phyloP scores from a whole-genome alignment of 306 rosid genomes.

The Quercus parvula region DNA sequence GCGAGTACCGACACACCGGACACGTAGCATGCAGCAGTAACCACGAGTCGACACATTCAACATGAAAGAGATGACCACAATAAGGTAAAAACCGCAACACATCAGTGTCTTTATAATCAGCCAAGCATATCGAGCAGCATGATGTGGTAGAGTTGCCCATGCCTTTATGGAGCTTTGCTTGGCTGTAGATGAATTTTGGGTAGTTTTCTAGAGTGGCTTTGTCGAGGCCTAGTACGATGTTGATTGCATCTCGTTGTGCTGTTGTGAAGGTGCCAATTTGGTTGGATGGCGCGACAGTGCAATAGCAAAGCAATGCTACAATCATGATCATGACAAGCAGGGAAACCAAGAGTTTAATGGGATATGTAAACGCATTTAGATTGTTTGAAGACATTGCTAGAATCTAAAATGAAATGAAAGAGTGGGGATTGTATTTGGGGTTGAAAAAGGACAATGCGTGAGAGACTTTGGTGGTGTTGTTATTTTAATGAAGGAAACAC shows the following conservation, averaged over 20 bases:
- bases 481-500: too few relatives aligned
- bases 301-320: too few relatives aligned
- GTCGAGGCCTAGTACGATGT: neutral
- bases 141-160: neutral
- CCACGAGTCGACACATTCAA: neutral
- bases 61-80: neutral
- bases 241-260: neutral
- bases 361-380: too few relatives aligned
- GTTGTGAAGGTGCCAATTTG: too few relatives aligned
- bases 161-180: neutral
- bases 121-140: conserved; percentile 18
- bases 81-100: neutral
- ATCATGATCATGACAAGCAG: too few relatives aligned
- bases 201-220: neutral
- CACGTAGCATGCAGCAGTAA: neutral
- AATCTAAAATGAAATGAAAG: too few relatives aligned
- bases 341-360: too few relatives aligned
- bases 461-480: too few relatives aligned
- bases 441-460: too few relatives aligned
- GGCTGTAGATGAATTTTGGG: conserved; percentile 1
- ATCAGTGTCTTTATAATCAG: neutral
- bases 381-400: too few relatives aligned
- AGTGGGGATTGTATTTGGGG: too few relatives aligned
- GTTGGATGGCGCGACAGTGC: too few relatives aligned
- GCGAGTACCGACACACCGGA: neutral